Base-by-base conservation (phyloP, 352 stramenopile species). In the Peronospora tabacina region DNA sequence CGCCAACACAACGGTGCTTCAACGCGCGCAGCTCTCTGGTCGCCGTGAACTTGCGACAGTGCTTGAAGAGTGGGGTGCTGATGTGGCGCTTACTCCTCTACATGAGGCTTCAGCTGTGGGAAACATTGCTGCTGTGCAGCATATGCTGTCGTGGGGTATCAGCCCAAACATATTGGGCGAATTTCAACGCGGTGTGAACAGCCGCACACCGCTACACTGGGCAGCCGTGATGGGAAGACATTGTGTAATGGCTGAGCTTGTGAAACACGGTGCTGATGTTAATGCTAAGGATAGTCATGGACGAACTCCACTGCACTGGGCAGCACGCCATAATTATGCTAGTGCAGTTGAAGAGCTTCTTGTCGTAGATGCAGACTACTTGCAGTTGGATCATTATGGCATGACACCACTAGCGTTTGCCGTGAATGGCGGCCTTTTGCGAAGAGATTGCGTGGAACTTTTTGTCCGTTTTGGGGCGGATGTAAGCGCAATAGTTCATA, bases 241-340 rank as follows among this genome's bases (percentile, higher is more conserved):
- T 5, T 40, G 51, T n/a, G 72, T 85, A 9, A 83, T 83, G 24
- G 49, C 54, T 4, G 66, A 81, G 35, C 52, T 91, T 7, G 32
- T 89, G 17, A 58, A 56, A 9, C 60, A 57, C 32, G 44, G 64
- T 5, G 78, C 81, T 5, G 61, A 88, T 19, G 68, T 81, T 10
- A 76, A 89, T 44, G 74, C 72, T 3, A 64, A 78, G 24, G 81
- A 91, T 49, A 75, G 59, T 37, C 44, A 61, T 34, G 73, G 68
- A 11, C 75, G 82, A 4, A 86, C 75, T 1, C 68, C 82, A 11
- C 39, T 92, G 43, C 79, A 92, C 52, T 92, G 82, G 82, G 82
- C 79, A 3, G 72, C 77, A 7, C 73, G 82, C 3, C 75, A 86
- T 55, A 88, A 86, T 48, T 80, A 86, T 49, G 61, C 64, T 10